Evolutionary conservation across 495 filamentous ascomycete species (phyloP).

Genomic region (Schizothecium vesticola): DNA sequence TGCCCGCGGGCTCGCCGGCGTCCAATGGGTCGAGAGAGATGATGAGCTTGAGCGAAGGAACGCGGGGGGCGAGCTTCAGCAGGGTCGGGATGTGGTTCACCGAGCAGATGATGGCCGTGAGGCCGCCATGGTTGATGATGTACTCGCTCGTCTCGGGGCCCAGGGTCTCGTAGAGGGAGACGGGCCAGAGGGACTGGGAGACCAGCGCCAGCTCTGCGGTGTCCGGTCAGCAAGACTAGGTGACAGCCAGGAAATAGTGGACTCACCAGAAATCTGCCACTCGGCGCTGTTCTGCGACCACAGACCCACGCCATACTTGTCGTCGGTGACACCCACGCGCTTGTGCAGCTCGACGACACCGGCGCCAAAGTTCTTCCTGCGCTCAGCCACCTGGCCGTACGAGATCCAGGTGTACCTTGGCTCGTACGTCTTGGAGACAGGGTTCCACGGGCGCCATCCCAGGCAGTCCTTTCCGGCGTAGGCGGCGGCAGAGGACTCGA

Average conservation of each 20-base stretch:
- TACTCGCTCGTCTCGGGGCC: slow-evolving; percentile 87
- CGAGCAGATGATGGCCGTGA: slow-evolving; percentile 71
- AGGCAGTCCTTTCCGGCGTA: slow-evolving; percentile 63
- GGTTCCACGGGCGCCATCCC: slow-evolving; percentile 76
- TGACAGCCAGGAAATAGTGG: slow-evolving; percentile 6
- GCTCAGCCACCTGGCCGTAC: slow-evolving; percentile 71
- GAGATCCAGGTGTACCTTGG: slow-evolving; percentile 74
- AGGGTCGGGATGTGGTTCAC: slow-evolving; percentile 82
- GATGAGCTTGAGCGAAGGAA: slow-evolving; percentile 82
- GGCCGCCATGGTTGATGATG: slow-evolving; percentile 83
- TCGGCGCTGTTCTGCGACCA: slow-evolving; percentile 97
- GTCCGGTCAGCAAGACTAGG: slow-evolving; percentile 1
- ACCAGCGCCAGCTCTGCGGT: slow-evolving; percentile 77
- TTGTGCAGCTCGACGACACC: slow-evolving; percentile 81
- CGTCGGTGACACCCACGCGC: slow-evolving; percentile 55
- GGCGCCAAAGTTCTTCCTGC: slow-evolving; percentile 78
- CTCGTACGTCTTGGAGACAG: slow-evolving; percentile 68
- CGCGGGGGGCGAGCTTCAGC: slow-evolving; percentile 70
- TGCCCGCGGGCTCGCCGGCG: slow-evolving; percentile 67
- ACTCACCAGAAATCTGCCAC: slow-evolving; percentile 87
- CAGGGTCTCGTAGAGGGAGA: slow-evolving; percentile 95
- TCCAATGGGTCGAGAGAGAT: slow-evolving; percentile 84
- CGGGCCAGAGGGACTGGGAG: slow-evolving; percentile 82
- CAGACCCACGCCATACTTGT: slow-evolving; percentile 79
- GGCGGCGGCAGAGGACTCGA: slow-evolving; percentile 58